phyloP scores from a whole-genome alignment of 352 stramenopile genomes.

The Globisporangium rhizosaccharum region DNA sequence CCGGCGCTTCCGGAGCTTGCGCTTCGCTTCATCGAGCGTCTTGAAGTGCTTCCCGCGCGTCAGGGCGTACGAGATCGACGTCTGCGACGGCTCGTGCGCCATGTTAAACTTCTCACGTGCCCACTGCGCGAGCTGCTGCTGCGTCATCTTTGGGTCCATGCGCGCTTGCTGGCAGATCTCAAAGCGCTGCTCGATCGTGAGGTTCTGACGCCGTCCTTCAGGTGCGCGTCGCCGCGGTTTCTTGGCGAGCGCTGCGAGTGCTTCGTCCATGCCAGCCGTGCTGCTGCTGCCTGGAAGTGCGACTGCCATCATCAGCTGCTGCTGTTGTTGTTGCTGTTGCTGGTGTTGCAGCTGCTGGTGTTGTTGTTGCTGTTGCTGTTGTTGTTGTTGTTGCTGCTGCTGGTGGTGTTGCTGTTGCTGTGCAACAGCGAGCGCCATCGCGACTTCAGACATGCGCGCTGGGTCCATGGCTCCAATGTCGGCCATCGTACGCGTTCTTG shows the following conservation, averaged over 20 bases:
- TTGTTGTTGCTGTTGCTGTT: background rate
- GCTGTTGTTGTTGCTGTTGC: background rate
- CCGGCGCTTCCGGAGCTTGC: conserved; percentile 38
- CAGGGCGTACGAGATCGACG: conserved; percentile 80
- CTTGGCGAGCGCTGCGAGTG: background rate
- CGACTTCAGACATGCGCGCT: background rate
- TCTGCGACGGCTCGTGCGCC: conserved; percentile 70
- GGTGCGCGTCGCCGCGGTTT: background rate
- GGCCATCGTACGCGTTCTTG: background rate
- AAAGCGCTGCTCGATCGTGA: conserved; percentile 80
- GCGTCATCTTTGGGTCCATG: conserved; percentile 65
- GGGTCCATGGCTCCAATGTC: background rate
- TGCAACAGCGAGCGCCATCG: background rate
- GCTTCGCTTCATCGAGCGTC: conserved; percentile 64
- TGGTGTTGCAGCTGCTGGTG: background rate
- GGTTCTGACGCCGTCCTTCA: conserved; percentile 28
- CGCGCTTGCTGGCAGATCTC: conserved; percentile 71
- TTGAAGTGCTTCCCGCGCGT: conserved; percentile 67
- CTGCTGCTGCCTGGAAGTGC: background rate
- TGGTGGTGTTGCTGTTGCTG: background rate
- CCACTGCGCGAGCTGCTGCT: conserved; percentile 73
- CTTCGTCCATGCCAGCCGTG: background rate
- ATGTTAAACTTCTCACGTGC: conserved; percentile 67
- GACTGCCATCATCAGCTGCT: background rate
- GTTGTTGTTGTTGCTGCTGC: background rate